Base-by-base conservation (phyloP, 306 rosid genomes). In the Trifolium subterraneum region DNA sequence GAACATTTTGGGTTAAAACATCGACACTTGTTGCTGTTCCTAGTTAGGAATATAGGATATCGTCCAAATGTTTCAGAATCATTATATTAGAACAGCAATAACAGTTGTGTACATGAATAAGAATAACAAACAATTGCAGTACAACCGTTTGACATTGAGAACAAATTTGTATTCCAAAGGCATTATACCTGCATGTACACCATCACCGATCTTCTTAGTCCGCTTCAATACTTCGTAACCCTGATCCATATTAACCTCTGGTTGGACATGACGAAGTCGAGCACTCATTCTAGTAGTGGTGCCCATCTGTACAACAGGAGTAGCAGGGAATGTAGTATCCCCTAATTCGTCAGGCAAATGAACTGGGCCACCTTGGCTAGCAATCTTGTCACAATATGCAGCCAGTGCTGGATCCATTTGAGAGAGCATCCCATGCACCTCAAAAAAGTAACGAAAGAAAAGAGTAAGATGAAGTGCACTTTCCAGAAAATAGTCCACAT, bases 371-470 rank as follows among this genome's bases (percentile, higher is more conserved):
- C 98, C 98, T 82, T 94, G 86, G 73, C 87, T 83, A 68, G 88
- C 88, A 80, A 94, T 87, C 89, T 91, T 91, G 78, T 94, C 98
- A 54, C 98, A 94, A 76, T 77, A 88, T 64, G 89, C 89, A 79
- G 82, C 82, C 77, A 94, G 84, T 13, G 97, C 97, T 36, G 93
- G 97, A 81, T 94, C 98, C 96, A 94, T 94, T 83, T 94, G 98
- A 52, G 98, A 83, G 64, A 94, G 89, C 98, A 94, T 94, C 50
- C 98, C 98, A 10, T 91, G 88, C 75, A 94, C 98, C 98, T 91
- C 80, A 45, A 67, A 60, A 68, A 60, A 58, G 62, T 4, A 15
- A 51, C 5, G 35, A 51, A 50, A 41, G n/a, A 68, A 1, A 64
- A 3, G 72, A 63, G 72, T 33, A 73, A 61, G 74, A 50, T 61